phyloP scores from a whole-genome alignment of 1,284 basidiomycete species.

The Cystobasidiaceae sp. region DNA sequence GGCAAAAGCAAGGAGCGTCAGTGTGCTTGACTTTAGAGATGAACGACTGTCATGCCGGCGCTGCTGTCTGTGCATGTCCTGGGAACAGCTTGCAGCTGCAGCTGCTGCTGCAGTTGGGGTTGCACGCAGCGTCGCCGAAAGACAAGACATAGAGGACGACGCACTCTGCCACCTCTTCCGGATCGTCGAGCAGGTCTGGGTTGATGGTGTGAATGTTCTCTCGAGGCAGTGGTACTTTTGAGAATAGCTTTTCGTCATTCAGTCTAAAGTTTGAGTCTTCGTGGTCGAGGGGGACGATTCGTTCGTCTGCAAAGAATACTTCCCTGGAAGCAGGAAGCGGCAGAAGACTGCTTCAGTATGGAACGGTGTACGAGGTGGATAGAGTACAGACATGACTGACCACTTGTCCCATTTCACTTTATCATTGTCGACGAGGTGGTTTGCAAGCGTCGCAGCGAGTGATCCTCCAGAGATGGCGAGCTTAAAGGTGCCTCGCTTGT shows the following conservation, averaged over 20 bases:
- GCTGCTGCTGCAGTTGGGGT: too few species aligned
- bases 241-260: conserved; percentile 71
- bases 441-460: conserved; percentile 73
- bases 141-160: not conserved
- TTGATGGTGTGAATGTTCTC: conserved; percentile 84
- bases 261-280: conserved; percentile 85
- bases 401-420: conserved; percentile 92
- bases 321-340: conserved; percentile 60
- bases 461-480: conserved; percentile 91
- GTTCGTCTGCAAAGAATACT: conserved; percentile 96
- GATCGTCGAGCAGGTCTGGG: conserved; percentile 56
- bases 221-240: conserved; percentile 72
- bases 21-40: too few species aligned
- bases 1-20: not conserved
- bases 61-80: too few species aligned
- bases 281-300: conserved; percentile 86
- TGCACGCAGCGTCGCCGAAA: conserved; percentile 58
- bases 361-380: not conserved
- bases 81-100: conserved; percentile 1
- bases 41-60: too few species aligned
- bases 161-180: conserved; percentile 48
- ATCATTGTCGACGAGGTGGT: conserved; percentile 64
- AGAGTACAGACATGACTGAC: conserved; percentile 52
- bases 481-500: conserved; percentile 82
- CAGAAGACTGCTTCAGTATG: not conserved